phyloP scores from a whole-genome alignment of 2,329 filamentous ascomycete genomes.

The Fusarium nanum region DNA sequence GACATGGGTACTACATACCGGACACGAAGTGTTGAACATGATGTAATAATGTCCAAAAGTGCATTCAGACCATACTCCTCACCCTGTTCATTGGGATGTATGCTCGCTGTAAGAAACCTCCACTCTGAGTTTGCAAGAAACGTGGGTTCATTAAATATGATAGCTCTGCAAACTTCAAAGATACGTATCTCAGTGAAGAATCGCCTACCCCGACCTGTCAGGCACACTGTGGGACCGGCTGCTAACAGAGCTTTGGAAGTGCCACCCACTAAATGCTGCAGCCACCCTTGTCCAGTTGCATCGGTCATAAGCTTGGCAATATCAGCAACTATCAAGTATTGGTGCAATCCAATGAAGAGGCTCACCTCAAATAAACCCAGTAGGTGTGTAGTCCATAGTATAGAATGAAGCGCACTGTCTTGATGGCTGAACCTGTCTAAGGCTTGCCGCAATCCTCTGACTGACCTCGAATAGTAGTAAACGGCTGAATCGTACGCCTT shows the following conservation, averaged over 20 bases:
- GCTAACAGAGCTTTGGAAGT: constrained; percentile 49
- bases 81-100: not conserved
- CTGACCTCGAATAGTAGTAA: constrained; percentile 45
- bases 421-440: constrained; percentile 9
- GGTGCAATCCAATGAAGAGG: no score
- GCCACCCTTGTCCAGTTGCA: constrained; percentile 48
- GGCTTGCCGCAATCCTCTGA: constrained; percentile 39
- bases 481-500: constrained; percentile 33
- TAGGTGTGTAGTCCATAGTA: constrained; percentile 52
- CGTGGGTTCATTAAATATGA: constrained; percentile 47
- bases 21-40: constrained; percentile 48
- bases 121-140: constrained; percentile 46
- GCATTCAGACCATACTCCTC: constrained; percentile 26
- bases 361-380: constrained; percentile 50
- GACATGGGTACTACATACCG: constrained; percentile 35
- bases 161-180: constrained; percentile 50
- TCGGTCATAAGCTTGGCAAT: constrained; percentile 49
- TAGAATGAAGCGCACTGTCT: constrained; percentile 15
- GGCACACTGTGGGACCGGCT: constrained; percentile 44
- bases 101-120: constrained; percentile 17
- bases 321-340: not conserved
- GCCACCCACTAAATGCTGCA: constrained; percentile 52
- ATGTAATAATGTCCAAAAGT: constrained; percentile 49
- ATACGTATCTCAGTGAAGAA: constrained; percentile 50
- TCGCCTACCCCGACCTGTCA: constrained; percentile 33